phyloP scores from a whole-genome alignment of 768 basidiomycete species.

The Tylopilus balloui region DNA sequence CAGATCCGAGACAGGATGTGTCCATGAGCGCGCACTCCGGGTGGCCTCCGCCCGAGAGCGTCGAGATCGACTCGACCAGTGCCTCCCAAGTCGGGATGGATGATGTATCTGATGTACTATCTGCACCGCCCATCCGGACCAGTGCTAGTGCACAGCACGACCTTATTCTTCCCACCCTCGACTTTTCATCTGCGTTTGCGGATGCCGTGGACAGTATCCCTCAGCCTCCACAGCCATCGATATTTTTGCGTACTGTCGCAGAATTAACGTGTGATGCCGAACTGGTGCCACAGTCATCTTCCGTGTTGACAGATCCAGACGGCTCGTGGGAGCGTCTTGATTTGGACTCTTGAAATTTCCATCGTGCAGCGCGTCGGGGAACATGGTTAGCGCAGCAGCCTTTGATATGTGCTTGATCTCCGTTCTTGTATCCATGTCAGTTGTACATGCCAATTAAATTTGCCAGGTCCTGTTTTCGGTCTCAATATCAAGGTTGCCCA shows the following conservation, averaged over 20 bases:
- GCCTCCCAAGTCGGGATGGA: slow-evolving; percentile 9
- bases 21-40: not conserved
- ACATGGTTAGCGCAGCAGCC: too few species aligned
- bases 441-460: not conserved
- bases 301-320: not conserved
- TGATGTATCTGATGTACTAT: slow-evolving; percentile 3
- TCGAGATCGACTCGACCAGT: slow-evolving; percentile 5
- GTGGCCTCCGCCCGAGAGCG: slow-evolving; percentile 2
- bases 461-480: too few species aligned
- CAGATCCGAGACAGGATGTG: slow-evolving; percentile 3
- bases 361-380: slow-evolving; percentile 6
- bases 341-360: slow-evolving; percentile 7
- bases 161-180: slow-evolving; percentile 72
- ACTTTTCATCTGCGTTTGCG: slow-evolving; percentile 54
- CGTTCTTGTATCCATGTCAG: slow-evolving; percentile 1
- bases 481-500: too few species aligned
- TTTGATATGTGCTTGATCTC: not conserved
- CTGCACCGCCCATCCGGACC: slow-evolving; percentile 11
- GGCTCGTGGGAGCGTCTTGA: slow-evolving; percentile 20
- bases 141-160: slow-evolving; percentile 57
- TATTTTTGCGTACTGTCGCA: slow-evolving; percentile 22
- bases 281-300: not conserved
- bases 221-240: slow-evolving; percentile 11
- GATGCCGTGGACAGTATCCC: slow-evolving; percentile 3
- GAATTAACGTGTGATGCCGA: slow-evolving; percentile 17